Base-by-base conservation (phyloP, 1,284 basidiomycete species). In the Papiliotrema terrestris region DNA sequence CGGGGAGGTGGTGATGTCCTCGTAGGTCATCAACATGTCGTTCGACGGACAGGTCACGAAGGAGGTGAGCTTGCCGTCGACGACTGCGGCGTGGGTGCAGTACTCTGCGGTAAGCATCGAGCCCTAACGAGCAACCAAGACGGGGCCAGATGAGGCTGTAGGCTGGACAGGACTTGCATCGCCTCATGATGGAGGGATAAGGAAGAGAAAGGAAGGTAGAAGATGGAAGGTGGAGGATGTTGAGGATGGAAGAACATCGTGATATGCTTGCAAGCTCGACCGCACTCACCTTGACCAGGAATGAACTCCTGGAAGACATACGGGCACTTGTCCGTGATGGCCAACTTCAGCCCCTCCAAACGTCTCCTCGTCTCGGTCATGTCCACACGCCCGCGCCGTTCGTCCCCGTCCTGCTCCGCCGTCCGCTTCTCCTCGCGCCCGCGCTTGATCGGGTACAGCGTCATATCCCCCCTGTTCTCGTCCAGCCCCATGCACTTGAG, bases 21-120 rank as follows among this genome's bases (percentile, higher is more conserved):
- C 70, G 58, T 79, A 79, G 0, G 76, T 77, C 78, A 78, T 78
- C 45, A 79, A 66, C 76, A 79, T 78, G 61, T 78, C 77, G 63
- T 76, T 78, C 37, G 74, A 75, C 0, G 77, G 78, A 50, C 77
- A 78, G 44, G 73, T 72, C 20, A 78, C 75, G 59, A 79, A 78
- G 4, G 77, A 75, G n/a, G 69, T 71, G 52, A 78, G 60, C 37
- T 67, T 57, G 29, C 76, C 76, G 20, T 75, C 67, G 35, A 74
- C 58, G 5, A 78, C 77, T 4, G 76, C 75, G 6, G 76, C 74
- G 60, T 79, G 78, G 6, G 77, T 78, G 56, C 77, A 79, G 66
- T 69, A 78, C 66, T 78, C 77, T 67, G 22, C 11, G 26, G 51
- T 52, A 42, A 53, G 45, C 20, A 17, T 22, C 14, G 14, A n/a